Base-by-base conservation (phyloP, 1,284 basidiomycete species). In the Moesziomyces aphidis region DNA sequence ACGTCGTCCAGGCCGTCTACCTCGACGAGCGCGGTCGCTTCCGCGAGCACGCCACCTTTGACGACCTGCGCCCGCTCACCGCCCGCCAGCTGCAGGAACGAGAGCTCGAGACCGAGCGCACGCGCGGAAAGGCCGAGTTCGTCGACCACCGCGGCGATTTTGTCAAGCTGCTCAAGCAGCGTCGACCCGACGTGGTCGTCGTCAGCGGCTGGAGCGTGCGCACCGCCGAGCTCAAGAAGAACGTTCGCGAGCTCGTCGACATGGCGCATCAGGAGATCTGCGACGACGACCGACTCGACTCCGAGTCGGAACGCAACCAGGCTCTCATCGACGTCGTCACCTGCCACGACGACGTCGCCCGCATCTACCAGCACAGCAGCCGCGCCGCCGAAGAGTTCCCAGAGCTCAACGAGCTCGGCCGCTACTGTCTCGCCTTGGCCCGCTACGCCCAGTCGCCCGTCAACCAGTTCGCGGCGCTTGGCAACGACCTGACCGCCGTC, bases 381-480 rank as follows among this genome's bases (percentile, higher is more conserved):
- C 91, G 95, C 46, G 94, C 94, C 0, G 88, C 89, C 42, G 90
- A 90, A 61, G 97, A 99, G 86, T 95, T 94, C 83, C 91, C 91
- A 46, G 89, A 92, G 1, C 87, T 97, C 47, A 90, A 91, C 1
- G 86, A 90, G 19, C 90, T 92, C 52, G 92, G 91, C n/a, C 92
- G 93, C 84, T 99, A 98, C 84, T 98, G 96, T 77, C 89, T 99
- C 50, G 97, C 93, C 52, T 86, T 99, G 73, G 95, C 95, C 45
- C 90, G 97, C 60, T 99, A 97, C 84, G 89, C 90, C 11, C 97
- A 99, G 85, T 96, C 91, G 80, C 97, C 97, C 1, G 86, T 99
- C 78, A 81, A 81, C 54, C 82, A 84, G 55, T 84, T 82, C 58
- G 81, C 81, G 1, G 76, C 81, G 17, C 76, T 83, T 2, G 79